Evolutionary conservation across 2,329 filamentous ascomycete genomes (phyloP).

Genomic region (Tetracladium maxilliforme): DNA sequence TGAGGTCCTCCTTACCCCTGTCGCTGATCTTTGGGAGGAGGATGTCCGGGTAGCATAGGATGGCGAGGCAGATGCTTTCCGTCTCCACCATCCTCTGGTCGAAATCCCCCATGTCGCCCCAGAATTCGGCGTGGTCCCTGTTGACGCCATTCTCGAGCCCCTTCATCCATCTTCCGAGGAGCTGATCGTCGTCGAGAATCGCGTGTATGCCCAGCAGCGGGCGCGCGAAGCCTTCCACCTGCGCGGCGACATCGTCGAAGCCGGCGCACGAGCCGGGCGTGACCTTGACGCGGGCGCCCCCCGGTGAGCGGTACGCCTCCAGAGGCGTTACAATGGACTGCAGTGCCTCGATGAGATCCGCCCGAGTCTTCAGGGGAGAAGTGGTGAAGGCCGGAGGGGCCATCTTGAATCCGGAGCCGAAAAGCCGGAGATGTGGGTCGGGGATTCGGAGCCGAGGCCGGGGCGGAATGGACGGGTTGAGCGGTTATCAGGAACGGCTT

Average conservation of each 20-base stretch:
- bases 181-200: background rate
- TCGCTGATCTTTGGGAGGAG: slow-evolving; percentile 16
- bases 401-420: too few relatives aligned
- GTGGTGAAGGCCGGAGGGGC: too few relatives aligned
- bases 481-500: too few relatives aligned
- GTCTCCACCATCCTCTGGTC: slow-evolving; percentile 39
- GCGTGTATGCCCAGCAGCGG: slow-evolving; percentile 2
- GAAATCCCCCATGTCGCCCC: slow-evolving; percentile 26
- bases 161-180: slow-evolving; percentile 1
- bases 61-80: slow-evolving; percentile 30
- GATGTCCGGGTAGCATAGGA: slow-evolving; percentile 23
- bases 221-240: slow-evolving; percentile 5
- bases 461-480: too few relatives aligned
- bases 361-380: too few relatives aligned
- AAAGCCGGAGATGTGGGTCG: too few relatives aligned
- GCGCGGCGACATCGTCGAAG: slow-evolving; percentile 5
- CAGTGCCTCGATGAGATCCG: slow-evolving; percentile 2
- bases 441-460: too few relatives aligned
- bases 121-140: slow-evolving; percentile 22
- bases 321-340: slow-evolving; percentile 2
- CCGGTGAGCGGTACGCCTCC: slow-evolving; percentile 2
- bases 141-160: slow-evolving; percentile 12
- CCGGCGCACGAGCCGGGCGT: slow-evolving; percentile 3
- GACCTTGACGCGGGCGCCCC: slow-evolving; percentile 2
- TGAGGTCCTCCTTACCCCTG: slow-evolving; percentile 17